Evolutionary conservation across 2,329 filamentous ascomycete species (phyloP), one percentile per base, ranked within the genome.

Genomic region (Colletotrichum horii): DNA sequence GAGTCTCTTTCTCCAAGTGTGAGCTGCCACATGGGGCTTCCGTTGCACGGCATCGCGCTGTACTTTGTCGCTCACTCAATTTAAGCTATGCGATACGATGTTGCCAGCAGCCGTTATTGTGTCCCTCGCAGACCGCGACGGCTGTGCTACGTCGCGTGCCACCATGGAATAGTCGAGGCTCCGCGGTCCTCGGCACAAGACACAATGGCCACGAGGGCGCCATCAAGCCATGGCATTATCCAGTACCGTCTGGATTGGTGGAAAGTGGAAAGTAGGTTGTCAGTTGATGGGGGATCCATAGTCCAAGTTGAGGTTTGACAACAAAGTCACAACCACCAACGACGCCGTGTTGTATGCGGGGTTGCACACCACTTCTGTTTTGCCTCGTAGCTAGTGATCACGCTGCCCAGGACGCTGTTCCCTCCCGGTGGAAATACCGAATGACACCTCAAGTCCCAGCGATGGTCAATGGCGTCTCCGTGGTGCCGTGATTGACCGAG

Each of bases 401-500:
- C 71, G 71, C 75, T 77, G 69, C 64, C 67, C 72, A 76, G 36
- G 52, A 70, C 67, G 71, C 66, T 70, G 65, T 76, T 72, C 69
- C 73, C 69, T 70, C 65, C 65, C 69, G 60, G 69, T 70, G 73
- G 60, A 65, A 58, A 73, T 74, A 74, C 76, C 76, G 73, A 77
- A 77, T 76, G 65, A 19, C 28, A 77, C 73, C 56, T 55, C 24
- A 36, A 38, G 52, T 64, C 66, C 60, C 28, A 34, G 26, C 14
- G 24, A 58, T 32, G 43, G 22, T 36, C 22, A 48, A 73, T 76
- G 61, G 69, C 73, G 68, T 75, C 34, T 68, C 75, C 22, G 55
- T 26, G 43, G 48, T 60, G 56, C 56, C 61, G 68, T 70, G 36
- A 65, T 69, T 69, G 73, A 66, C 65, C 68, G 36, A 73, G 32